These are phyloP conservation scores for Coix lacrymajobi DNA, from an alignment of 176 grass and related monocot genomes.

Conservation along the genomic window DNA sequence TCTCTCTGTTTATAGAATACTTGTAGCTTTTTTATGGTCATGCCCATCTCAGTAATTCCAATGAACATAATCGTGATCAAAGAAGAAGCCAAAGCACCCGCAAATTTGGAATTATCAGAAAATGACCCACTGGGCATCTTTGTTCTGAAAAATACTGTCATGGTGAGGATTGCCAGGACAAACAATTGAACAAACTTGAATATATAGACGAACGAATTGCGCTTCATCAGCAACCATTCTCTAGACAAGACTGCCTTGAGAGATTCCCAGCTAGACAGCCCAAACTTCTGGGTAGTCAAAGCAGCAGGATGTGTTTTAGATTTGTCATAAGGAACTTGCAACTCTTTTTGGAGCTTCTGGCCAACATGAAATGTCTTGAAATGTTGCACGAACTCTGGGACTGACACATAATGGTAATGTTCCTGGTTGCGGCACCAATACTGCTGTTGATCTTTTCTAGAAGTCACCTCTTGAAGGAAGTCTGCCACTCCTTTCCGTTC, in stretches of 20 bases:
- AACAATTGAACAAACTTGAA: conserved; percentile 43
- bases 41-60: conserved; percentile 37
- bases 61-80: conserved; percentile 51
- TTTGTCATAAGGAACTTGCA: conserved; percentile 34
- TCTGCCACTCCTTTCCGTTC: conserved; percentile 58
- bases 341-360: conserved; percentile 33
- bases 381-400: conserved; percentile 32
- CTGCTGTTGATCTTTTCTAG: conserved; percentile 56
- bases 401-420: conserved; percentile 34
- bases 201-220: conserved; percentile 58
- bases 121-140: conserved; percentile 36
- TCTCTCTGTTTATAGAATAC: conserved; percentile 65
- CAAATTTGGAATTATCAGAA: conserved; percentile 24
- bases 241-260: conserved; percentile 42
- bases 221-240: conserved; percentile 50
- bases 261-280: conserved; percentile 36
- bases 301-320: conserved; percentile 38
- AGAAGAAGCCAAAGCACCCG: conserved; percentile 30
- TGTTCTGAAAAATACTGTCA: conserved; percentile 53
- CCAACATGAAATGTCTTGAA: conserved; percentile 47
- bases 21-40: conserved; percentile 52
- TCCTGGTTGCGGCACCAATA: conserved; percentile 42
- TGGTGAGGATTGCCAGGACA: conserved; percentile 28
- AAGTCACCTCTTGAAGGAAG: conserved; percentile 73
- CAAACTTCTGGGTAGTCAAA: conserved; percentile 34